Evolutionary conservation across 2,329 filamentous ascomycete genomes (phyloP).

Genomic region (Aspergillus glaucus): DNA sequence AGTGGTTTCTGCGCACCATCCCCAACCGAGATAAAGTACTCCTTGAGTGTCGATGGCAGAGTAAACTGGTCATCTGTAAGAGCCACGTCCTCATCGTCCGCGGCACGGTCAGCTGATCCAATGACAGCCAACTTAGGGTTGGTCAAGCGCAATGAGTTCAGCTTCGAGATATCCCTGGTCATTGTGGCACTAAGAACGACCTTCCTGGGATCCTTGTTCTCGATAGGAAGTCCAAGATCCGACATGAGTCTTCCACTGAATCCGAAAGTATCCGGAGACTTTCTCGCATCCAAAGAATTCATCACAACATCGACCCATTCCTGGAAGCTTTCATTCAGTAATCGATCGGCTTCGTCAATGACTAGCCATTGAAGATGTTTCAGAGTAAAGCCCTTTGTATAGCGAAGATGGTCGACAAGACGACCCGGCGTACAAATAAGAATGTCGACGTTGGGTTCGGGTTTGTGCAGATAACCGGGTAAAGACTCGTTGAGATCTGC

Average conservation of each 20-base stretch:
- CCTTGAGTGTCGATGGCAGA: constrained; percentile 58
- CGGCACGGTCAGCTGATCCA: constrained; percentile 45
- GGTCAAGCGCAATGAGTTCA: constrained; percentile 65
- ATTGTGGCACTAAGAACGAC: constrained; percentile 87
- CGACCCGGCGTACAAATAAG: constrained; percentile 88
- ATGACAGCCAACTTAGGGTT: constrained; percentile 72
- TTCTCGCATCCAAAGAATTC: constrained; percentile 50
- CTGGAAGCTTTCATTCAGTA: constrained; percentile 87
- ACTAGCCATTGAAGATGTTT: constrained; percentile 79
- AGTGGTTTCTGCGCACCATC: constrained; percentile 71
- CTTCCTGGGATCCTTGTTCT: constrained; percentile 57
- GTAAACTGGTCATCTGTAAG: constrained; percentile 40
- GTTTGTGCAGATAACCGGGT: constrained; percentile 56
- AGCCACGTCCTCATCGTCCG: constrained; percentile 11
- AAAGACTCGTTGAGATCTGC: constrained; percentile 38
- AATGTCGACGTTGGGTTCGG: constrained; percentile 74
- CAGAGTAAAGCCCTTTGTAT: constrained; percentile 74
- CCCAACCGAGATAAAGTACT: constrained; percentile 62
- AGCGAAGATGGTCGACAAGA: constrained; percentile 81
- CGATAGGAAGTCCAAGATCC: constrained; percentile 32
- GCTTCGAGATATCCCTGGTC: constrained; percentile 75
- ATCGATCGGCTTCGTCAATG: constrained; percentile 87
- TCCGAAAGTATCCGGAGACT: constrained; percentile 43
- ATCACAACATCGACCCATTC: constrained; percentile 76
- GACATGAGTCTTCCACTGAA: constrained; percentile 26